Percentiles rank a stretch among this genome's conserved stretches.
phyloP scores from a whole-genome alignment of 1,139 yeast genomes.

The Lodderomyces elongisporus region DNA sequence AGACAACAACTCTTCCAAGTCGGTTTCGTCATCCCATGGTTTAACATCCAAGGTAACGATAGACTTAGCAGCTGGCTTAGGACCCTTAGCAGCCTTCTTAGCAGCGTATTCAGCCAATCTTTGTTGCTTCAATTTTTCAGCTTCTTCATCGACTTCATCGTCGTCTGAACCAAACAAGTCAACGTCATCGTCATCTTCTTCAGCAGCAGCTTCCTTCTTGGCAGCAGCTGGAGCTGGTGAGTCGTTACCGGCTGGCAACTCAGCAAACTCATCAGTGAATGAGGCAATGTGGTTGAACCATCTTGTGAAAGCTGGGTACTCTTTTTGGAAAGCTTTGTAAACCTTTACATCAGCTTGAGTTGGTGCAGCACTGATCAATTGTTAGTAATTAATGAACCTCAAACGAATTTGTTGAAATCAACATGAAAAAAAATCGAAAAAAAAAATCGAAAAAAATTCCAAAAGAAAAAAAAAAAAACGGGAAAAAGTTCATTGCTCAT shows the following conservation, averaged over 20 bases:
- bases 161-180: conserved; percentile 95
- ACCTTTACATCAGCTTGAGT: conserved; percentile 94
- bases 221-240: conserved; percentile 9
- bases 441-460: no score
- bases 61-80: conserved; percentile 98
- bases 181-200: conserved; percentile 83
- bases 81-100: conserved; percentile 94
- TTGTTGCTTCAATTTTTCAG: conserved; percentile 94
- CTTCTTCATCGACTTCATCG: conserved; percentile 92
- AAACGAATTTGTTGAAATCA: background rate
- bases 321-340: conserved; percentile 90
- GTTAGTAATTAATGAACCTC: conserved; percentile 11
- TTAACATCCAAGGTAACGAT: conserved; percentile 94
- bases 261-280: conserved; percentile 75
- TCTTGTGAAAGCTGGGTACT: conserved; percentile 93
- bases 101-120: conserved; percentile 97
- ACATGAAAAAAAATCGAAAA: no score
- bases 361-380: conserved; percentile 58
- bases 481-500: no score
- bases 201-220: conserved; percentile 59
- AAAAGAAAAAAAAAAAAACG: background rate
- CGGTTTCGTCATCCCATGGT: conserved; percentile 99
- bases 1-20: conserved; percentile 81
- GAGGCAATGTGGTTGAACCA: conserved; percentile 98
- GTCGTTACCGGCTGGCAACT: conserved; percentile 70